phyloP scores from a whole-genome alignment of 495 filamentous ascomycete species.

The Jackrogersella minutella region DNA sequence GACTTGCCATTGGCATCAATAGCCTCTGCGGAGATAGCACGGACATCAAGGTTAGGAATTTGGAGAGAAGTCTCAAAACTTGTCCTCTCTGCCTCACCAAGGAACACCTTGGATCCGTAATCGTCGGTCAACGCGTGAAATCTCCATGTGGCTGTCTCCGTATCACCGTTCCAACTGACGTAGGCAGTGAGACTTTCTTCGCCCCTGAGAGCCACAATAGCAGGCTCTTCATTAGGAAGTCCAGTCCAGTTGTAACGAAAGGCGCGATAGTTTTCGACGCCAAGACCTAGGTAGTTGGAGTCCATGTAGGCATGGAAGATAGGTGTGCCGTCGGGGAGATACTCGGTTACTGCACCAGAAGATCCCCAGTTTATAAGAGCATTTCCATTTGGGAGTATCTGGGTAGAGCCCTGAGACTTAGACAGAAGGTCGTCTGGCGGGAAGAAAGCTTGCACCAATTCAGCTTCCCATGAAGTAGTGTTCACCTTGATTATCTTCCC shows the following conservation, averaged over 20 bases:
- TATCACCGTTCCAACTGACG: constrained; percentile 54
- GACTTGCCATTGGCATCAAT: constrained; percentile 38
- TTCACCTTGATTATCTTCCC: constrained; percentile 68
- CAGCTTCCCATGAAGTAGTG: constrained; percentile 60
- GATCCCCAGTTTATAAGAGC: constrained; percentile 69
- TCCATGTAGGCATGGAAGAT: constrained; percentile 54
- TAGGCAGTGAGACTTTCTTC: constrained; percentile 42
- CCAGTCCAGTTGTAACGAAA: constrained; percentile 52
- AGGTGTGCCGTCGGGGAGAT: constrained; percentile 61
- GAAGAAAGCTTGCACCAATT: constrained; percentile 49
- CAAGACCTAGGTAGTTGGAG: constrained; percentile 40
- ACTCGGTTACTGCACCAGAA: constrained; percentile 65
- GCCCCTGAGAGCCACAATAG: constrained; percentile 41
- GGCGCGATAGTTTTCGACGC: constrained; percentile 49
- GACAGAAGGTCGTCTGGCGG: constrained; percentile 57
- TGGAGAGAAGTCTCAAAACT: constrained; percentile 48
- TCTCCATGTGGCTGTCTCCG: constrained; percentile 47
- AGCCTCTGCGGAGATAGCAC: constrained; percentile 42
- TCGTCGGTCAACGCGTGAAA: constrained; percentile 41
- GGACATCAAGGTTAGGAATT: constrained; percentile 17
- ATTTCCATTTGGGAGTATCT: constrained; percentile 63
- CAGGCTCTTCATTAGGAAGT: constrained; percentile 45
- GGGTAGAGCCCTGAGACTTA: constrained; percentile 69
- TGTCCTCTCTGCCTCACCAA: constrained; percentile 41
- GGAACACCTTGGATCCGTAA: constrained; percentile 37